Evolutionary conservation across 306 rosid genomes (phyloP), one percentile per base, ranked within the genome.

Genomic region (Begonia loranthoides): DNA sequence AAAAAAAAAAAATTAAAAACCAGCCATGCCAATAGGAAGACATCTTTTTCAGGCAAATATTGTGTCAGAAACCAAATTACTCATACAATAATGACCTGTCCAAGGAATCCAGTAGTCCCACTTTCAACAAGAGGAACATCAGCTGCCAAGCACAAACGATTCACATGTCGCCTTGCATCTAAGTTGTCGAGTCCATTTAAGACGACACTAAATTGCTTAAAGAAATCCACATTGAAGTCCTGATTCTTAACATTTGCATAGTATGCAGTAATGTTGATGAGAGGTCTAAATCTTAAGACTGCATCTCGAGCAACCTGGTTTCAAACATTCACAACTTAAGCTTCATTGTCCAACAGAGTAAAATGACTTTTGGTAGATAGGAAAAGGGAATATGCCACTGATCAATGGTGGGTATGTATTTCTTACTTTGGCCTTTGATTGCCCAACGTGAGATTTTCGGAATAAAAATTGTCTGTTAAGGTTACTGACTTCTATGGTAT

Each of bases 91-190:
- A 62, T 66, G 36, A 92, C 99, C 99, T 92, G 99, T 48, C 99
- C 99, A 60, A 92, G 99, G 73, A 92, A 92, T 56, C 99, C 99
- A 71, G 99, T 92, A 36, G 99, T 92, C 66, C 99, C 99, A 79
- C 99, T 92, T 76, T 87, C 99, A 62, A 92, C 90, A 61, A 92
- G 64, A 53, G 99, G 94, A 59, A 92, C 93, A 52, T 81, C 70
- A 73, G 99, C 95, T 63, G 96, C 94, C 84, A 92, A 73, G 78
- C 96, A 80, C 49, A 92, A 61, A 17, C 99, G 99, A 70, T 92
- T 92, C 51, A 92, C 99, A 67, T 92, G 96, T 49, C 99, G 76
- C 51, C 99, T 82, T 1, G 99, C 99, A 79, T 92, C 96, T 64
- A 92, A 76, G 73, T 92, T 92, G 84, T 92, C 99, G 24, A 92